phyloP scores from a whole-genome alignment of 176 grass and related monocot species.

The Poa annua region DNA sequence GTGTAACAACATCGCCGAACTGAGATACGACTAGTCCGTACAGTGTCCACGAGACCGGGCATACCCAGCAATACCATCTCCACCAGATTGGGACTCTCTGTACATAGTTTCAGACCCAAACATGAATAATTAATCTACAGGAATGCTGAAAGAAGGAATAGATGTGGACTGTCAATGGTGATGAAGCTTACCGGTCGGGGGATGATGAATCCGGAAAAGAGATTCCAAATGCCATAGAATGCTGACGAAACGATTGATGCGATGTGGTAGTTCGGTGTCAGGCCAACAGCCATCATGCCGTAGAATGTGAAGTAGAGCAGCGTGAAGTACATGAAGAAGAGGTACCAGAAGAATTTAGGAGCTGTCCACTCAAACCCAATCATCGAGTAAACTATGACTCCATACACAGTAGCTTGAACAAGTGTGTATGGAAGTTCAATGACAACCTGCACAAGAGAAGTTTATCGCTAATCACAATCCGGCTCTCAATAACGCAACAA shows the following conservation, averaged over 20 bases:
- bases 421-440: constrained; percentile 84
- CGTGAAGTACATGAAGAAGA: constrained; percentile 89
- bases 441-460: constrained; percentile 50
- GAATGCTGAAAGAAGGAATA: background rate
- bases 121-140: constrained; percentile 9
- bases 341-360: constrained; percentile 85
- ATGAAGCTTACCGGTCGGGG: constrained; percentile 55
- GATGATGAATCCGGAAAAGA: constrained; percentile 81
- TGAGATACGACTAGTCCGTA: constrained; percentile 76
- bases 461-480: background rate
- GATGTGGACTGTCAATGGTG: background rate
- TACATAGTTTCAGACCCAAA: constrained; percentile 22
- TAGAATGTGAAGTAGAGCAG: constrained; percentile 97
- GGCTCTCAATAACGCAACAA: background rate
- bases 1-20: constrained; percentile 60
- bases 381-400: constrained; percentile 81
- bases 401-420: constrained; percentile 64
- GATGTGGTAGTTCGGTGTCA: constrained; percentile 79
- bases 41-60: constrained; percentile 77
- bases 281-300: constrained; percentile 87
- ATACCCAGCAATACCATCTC: constrained; percentile 84
- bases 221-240: constrained; percentile 75
- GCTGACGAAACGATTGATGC: constrained; percentile 66
- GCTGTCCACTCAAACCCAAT: constrained; percentile 86
- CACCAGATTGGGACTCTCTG: constrained; percentile 85